Evolutionary conservation across 345 rosid genomes (phyloP).

Genomic region (Cardamine resedifolia): DNA sequence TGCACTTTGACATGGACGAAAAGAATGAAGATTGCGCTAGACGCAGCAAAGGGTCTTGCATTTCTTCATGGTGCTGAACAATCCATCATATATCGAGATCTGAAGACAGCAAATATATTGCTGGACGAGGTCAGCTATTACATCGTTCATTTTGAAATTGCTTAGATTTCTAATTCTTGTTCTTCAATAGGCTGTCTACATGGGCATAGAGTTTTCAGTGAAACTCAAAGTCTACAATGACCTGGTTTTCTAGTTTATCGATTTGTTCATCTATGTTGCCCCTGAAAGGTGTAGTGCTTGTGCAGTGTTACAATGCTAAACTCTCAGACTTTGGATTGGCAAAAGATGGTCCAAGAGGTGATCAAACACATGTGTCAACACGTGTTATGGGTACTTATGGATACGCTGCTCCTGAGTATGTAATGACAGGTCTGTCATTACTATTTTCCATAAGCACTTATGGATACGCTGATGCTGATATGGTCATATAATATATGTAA

Average conservation of each 20-base stretch:
- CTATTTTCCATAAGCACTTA: not conserved
- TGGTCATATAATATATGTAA: not conserved
- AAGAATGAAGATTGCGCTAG: slow-evolving; percentile 91
- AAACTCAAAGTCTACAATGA: not conserved
- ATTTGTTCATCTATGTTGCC: slow-evolving; percentile 14
- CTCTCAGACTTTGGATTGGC: slow-evolving; percentile 98
- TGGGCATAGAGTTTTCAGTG: not conserved
- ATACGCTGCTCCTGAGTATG: slow-evolving; percentile 96
- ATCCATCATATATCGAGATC: slow-evolving; percentile 90
- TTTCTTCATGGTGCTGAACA: slow-evolving; percentile 94
- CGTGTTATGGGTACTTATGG: slow-evolving; percentile 99
- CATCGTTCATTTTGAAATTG: not conserved
- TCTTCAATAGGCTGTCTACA: not conserved
- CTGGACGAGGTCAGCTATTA: slow-evolving; percentile 62
- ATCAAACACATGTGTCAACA: slow-evolving; percentile 98
- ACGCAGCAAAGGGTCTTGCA: slow-evolving; percentile 94
- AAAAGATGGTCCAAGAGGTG: slow-evolving; percentile 98
- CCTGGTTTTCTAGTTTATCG: not conserved
- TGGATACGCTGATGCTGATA: not conserved
- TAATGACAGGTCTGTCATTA: slow-evolving; percentile 80
- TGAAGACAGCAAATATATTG: slow-evolving; percentile 96
- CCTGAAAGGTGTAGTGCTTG: slow-evolving; percentile 34
- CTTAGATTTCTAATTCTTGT: not conserved
- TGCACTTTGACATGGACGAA: slow-evolving; percentile 87
- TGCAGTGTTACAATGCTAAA: slow-evolving; percentile 85